Conservation (phyloP, 2,329 filamentous ascomycete genomes). For the Sphaerulina populicola region DNA sequence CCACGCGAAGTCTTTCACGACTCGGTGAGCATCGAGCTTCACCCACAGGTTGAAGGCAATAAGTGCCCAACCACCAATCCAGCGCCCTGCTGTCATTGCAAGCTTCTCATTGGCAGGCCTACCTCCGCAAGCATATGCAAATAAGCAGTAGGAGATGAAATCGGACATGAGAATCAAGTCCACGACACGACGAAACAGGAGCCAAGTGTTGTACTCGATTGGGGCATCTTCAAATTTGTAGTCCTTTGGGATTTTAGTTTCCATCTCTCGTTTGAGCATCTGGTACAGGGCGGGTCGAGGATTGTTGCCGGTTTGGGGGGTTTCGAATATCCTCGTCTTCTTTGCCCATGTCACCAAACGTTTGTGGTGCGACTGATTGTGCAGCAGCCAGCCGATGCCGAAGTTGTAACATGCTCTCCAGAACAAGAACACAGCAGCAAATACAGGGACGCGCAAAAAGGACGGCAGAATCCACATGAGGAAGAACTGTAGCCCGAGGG, state of each 20-base stretch:
- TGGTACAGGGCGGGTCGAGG: conserved; percentile 74
- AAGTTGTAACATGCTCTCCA: conserved; percentile 91
- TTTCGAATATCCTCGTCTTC: conserved; percentile 76
- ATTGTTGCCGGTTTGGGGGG: conserved; percentile 71
- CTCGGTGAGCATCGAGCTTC: conserved; percentile 91
- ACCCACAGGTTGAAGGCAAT: conserved; percentile 97
- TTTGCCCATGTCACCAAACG: conserved; percentile 80
- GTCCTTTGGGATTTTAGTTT: conserved; percentile 88
- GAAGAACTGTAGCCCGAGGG: conserved; percentile 67
- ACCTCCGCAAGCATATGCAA: conserved; percentile 79
- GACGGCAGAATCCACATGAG: conserved; percentile 65
- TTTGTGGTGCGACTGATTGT: conserved; percentile 81
- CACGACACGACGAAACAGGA: conserved; percentile 88
- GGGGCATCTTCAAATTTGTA: conserved; percentile 90
- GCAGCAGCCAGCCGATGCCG: conserved; percentile 83
- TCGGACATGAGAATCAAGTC: conserved; percentile 98
- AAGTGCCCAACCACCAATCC: conserved; percentile 66
- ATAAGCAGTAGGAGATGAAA: conserved; percentile 93
- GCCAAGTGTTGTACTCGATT: conserved; percentile 98
- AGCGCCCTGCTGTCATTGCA: conserved; percentile 63
- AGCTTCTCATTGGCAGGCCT: conserved; percentile 64
- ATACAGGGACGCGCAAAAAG: conserved; percentile 62
- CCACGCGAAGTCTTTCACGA: conserved; percentile 99
- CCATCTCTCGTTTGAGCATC: conserved; percentile 78
- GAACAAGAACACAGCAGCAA: conserved; percentile 77